Percentiles rank a stretch among this genome's conserved stretches.
These are phyloP conservation scores for Actinomortierella ambigua DNA, from an alignment of 371 early-diverging fungal species.

Conservation along the genomic window DNA sequence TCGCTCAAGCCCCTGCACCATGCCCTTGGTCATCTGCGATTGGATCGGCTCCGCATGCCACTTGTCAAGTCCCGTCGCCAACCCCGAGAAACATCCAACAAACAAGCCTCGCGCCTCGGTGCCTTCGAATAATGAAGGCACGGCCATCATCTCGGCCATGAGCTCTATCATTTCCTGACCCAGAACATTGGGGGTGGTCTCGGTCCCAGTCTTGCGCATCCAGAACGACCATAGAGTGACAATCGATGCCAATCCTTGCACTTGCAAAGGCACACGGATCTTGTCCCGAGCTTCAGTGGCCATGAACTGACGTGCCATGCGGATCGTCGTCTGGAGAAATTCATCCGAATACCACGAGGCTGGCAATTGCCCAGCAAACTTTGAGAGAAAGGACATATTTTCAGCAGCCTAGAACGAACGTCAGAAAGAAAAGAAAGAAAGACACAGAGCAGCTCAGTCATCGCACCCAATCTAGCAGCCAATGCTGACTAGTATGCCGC, in stretches of 20 bases:
- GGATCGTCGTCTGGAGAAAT: constrained; percentile 27
- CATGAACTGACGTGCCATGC: constrained; percentile 24
- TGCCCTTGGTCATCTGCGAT: constrained; percentile 28
- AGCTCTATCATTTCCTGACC: constrained; percentile 39
- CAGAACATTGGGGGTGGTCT: constrained; percentile 26
- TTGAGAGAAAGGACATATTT: constrained; percentile 23
- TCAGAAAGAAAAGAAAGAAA: no score
- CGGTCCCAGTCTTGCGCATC: constrained; percentile 45
- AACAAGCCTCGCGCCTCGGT: constrained; percentile 24
- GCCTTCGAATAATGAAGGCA: constrained; percentile 26
- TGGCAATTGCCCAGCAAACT: constrained; percentile 31
- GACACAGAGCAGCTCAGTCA: no score
- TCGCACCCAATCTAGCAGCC: no score
- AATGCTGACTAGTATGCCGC: no score
- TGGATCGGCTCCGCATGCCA: constrained; percentile 40
- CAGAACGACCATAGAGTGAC: constrained; percentile 41
- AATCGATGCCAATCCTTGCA: constrained; percentile 25
- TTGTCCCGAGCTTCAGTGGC: constrained; percentile 25
- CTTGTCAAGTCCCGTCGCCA: constrained; percentile 41
- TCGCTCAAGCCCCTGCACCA: constrained; percentile 28
- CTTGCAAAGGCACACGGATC: constrained; percentile 29
- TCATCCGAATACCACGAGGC: constrained; percentile 45
- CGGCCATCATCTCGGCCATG: constrained; percentile 31
- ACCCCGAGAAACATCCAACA: constrained; percentile 35
- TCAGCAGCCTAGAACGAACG: constrained; percentile 32